Conservation (phyloP, 2,329 filamentous ascomycete genomes). For the Ophiostoma montium region DNA sequence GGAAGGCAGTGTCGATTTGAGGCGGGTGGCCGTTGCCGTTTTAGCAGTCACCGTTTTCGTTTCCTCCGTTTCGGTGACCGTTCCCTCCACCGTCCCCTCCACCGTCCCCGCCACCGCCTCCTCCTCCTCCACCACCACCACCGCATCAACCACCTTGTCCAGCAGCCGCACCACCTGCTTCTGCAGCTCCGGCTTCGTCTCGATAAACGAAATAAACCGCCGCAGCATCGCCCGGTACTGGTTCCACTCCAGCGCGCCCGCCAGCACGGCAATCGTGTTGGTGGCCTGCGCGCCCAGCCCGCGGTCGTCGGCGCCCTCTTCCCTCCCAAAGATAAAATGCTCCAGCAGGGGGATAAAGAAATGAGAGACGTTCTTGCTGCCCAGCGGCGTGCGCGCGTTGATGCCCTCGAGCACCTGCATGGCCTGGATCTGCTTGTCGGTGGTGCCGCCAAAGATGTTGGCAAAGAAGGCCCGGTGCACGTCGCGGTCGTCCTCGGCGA, state of each 20-base stretch:
- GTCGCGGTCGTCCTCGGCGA: conserved; percentile 21
- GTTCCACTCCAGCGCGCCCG: conserved; percentile 70
- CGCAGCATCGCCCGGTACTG: conserved; percentile 77
- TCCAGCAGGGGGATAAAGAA: conserved; percentile 87
- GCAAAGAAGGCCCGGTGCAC: conserved; percentile 66
- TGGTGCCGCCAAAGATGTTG: conserved; percentile 82
- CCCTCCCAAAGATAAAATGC: conserved; percentile 80
- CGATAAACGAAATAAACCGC: conserved; percentile 70
- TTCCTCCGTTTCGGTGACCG: conserved; percentile 11
- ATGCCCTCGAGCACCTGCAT: conserved; percentile 61
- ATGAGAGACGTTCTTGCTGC: conserved; percentile 65
- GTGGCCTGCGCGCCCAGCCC: conserved; percentile 78
- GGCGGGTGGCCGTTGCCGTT: conserved; percentile 20
- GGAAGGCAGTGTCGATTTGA: conserved; percentile 53
- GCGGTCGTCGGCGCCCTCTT: conserved; percentile 60
- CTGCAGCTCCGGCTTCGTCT: conserved; percentile 65
- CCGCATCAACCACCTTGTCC: conserved; percentile 64
- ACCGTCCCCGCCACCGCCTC: conserved; percentile 34
- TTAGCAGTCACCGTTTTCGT: conserved; percentile 10
- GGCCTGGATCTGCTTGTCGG: conserved; percentile 72
- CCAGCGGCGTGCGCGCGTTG: conserved; percentile 45
- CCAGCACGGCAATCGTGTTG: conserved; percentile 61
- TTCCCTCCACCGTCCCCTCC: conserved; percentile 13
- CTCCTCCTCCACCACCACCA: no score
- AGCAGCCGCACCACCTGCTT: conserved; percentile 77